Base-by-base conservation (phyloP, 495 filamentous ascomycete genomes). In the Aspergillus mulundensis region DNA sequence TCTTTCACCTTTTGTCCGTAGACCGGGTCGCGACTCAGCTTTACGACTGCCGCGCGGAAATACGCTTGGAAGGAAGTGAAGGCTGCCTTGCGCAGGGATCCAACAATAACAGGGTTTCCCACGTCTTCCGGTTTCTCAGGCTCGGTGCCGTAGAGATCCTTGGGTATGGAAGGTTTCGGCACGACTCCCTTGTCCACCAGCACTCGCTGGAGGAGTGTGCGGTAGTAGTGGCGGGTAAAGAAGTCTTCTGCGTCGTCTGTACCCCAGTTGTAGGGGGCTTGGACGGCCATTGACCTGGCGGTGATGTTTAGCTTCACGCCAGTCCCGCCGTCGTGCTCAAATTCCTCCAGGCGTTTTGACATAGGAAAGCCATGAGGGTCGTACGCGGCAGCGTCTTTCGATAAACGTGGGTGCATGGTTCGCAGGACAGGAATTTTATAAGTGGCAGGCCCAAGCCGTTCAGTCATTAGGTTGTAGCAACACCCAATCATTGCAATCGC, bases 381-480 rank as follows among this genome's bases (percentile, higher is more conserved):
- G 45, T 81, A 83, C 6, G 82, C 80, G 20, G 74, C 77, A 5
- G 87, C 83, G 10, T 83, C 83, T 36, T 73, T 52, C 1, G 70
- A 67, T 11, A 88, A 74, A 16, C 86, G 82, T 6, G 80, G 77
- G 57, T 85, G 81, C 39, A 73, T 64, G 14, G 72, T 66, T 16
- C 86, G 85, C 5, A 89, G 77, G 42, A 80, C 83, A 18, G 89
- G 88, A 6, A 85, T 78, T 63, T 97, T 95, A 70, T 85, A 93
- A 0, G 90, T 90, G 16, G 91, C 87, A 28, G 90, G 90, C 2
- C 89, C 88, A 19, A 95, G 81, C 49, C 91, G 84, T 66, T 97
- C 94, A 3, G 92, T 96, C 53, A 97, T 69, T 18, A 97, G 85
- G 57, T 98, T 98, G 77, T 98, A 97, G 75, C 94, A 98, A 75